Percentiles rank a stretch among this genome's conserved stretches.
Evolutionary conservation across 257 asterid genomes (phyloP).

Genomic region (Lavandula angustifolia): DNA sequence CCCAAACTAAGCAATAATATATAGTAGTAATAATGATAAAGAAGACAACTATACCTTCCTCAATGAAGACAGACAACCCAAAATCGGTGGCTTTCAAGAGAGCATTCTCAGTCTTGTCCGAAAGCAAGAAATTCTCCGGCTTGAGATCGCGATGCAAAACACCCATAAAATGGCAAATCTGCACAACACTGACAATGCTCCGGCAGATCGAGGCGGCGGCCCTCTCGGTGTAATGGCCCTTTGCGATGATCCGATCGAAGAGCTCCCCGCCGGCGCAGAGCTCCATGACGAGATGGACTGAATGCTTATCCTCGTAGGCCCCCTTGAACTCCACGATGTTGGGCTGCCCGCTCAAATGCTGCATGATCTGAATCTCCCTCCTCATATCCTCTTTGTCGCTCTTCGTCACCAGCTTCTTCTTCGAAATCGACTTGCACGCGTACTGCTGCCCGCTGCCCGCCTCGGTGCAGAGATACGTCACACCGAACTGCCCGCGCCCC

Average conservation of each 20-base stretch:
- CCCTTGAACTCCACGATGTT: slow-evolving; percentile 78
- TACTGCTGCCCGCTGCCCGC: slow-evolving; percentile 46
- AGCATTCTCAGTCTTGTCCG: slow-evolving; percentile 60
- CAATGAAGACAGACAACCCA: slow-evolving; percentile 75
- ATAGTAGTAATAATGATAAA: no score
- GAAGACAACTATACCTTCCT: slow-evolving; percentile 46
- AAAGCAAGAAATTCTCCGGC: slow-evolving; percentile 78
- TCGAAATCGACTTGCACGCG: slow-evolving; percentile 84
- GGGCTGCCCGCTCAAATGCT: slow-evolving; percentile 81
- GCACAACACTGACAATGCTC: slow-evolving; percentile 70
- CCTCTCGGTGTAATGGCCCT: slow-evolving; percentile 73
- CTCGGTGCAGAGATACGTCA: slow-evolving; percentile 64
- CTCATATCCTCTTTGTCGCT: slow-evolving; percentile 76
- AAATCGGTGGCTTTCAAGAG: slow-evolving; percentile 74
- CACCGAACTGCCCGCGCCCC: slow-evolving; percentile 84
- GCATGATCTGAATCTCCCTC: slow-evolving; percentile 83
- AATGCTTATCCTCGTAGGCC: slow-evolving; percentile 69
- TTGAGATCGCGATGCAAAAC: slow-evolving; percentile 82
- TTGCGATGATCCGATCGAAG: slow-evolving; percentile 68
- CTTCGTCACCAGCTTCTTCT: slow-evolving; percentile 61
- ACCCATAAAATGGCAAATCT: slow-evolving; percentile 81
- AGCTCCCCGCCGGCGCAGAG: slow-evolving; percentile 76
- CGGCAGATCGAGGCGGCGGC: slow-evolving; percentile 74
- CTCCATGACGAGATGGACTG: slow-evolving; percentile 65
- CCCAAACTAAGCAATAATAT: no score